Evolutionary conservation across 176 grass and related monocot genomes (phyloP), one percentile per base, ranked within the genome.

Genomic region (Oryza meyeriana): DNA sequence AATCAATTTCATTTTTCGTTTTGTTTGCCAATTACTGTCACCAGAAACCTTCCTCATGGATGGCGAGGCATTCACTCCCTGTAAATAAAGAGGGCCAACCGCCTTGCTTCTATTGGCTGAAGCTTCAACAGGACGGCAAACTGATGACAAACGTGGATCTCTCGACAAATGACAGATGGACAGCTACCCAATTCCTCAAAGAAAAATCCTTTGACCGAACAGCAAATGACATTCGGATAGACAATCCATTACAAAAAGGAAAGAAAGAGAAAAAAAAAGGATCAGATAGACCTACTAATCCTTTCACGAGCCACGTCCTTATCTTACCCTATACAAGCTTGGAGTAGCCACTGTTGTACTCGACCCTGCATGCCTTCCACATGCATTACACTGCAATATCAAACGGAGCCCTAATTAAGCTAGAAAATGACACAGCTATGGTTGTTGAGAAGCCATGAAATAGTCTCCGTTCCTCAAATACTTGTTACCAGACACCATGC

Each of bases 1-100:
- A 33, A 33, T 33, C 4, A 33, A 2, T 33, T 33, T 4, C 4
- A 33, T 33, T 33, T 2, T 33, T 4, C 4, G 4, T 33, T 33
- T 33, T 33, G n/a, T n/a, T 33, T 35, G 20, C 61, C 71, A 79
- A 73, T 79, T 52, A 66, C 68, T 66, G 66, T 48, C 39, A 61
- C 33, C 47, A 22, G 28, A 67, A 8, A 12, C 44, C 50, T 33
- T 22, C 14, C n/a, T n/a, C 28, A 3, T 79, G 57, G 41, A 64
- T 78, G 36, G 35, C n/a, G 62, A 35, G 36, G 3, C 36, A 29
- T 35, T 31, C 12, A 13, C 75, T 8, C 70, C 61, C 58, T 12
- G 78, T 66, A 72, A 88, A 74, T 59, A 58, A 88, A 50, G 44
- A 65, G 9, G 61, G 76, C 45, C 76, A 69, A 79, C 69, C 36